phyloP scores from a whole-genome alignment of 768 basidiomycete genomes.

The Podaxis carcinomalis region DNA sequence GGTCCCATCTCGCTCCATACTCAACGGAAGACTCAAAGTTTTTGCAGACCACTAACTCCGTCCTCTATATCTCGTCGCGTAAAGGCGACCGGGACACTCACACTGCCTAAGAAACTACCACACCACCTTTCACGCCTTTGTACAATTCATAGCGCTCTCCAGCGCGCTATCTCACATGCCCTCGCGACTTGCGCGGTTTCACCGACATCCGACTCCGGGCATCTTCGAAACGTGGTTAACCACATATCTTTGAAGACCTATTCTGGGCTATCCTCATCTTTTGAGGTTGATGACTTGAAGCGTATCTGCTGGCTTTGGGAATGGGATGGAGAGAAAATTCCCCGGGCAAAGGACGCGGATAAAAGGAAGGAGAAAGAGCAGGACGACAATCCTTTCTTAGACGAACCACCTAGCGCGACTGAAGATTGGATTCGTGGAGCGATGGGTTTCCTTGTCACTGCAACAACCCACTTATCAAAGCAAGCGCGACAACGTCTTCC shows the following conservation, averaged over 20 bases:
- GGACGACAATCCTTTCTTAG: conserved; percentile 73
- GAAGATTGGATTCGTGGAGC: conserved; percentile 77
- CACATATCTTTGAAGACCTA: conserved; percentile 69
- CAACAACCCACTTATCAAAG: conserved; percentile 72
- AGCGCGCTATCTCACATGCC: conserved; percentile 82
- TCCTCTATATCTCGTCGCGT: conserved; percentile 33
- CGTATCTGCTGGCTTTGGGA: conserved; percentile 89
- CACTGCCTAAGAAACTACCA: conserved; percentile 37
- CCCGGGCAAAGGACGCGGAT: conserved; percentile 13
- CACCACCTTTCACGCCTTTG: conserved; percentile 56
- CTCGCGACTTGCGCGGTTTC: conserved; percentile 80
- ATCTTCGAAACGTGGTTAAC: conserved; percentile 75
- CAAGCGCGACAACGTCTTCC: conserved; percentile 61
- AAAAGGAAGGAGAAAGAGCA: conserved; percentile 25
- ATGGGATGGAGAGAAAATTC: conserved; percentile 60
- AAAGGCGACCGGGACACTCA: conserved; percentile 16
- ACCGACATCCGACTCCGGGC: conserved; percentile 69
- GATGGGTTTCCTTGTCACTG: conserved; percentile 74
- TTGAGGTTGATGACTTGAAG: conserved; percentile 64
- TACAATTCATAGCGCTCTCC: conserved; percentile 63
- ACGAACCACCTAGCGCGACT: conserved; percentile 30
- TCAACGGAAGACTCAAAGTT: background rate
- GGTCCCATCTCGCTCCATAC: conserved; percentile 17
- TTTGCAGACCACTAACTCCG: conserved; percentile 53
- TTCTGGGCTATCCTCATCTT: conserved; percentile 57